These are phyloP conservation scores for Escovopsis sp. DNA, from an alignment of 2,329 filamentous ascomycete genomes.

Conservation along the genomic window DNA sequence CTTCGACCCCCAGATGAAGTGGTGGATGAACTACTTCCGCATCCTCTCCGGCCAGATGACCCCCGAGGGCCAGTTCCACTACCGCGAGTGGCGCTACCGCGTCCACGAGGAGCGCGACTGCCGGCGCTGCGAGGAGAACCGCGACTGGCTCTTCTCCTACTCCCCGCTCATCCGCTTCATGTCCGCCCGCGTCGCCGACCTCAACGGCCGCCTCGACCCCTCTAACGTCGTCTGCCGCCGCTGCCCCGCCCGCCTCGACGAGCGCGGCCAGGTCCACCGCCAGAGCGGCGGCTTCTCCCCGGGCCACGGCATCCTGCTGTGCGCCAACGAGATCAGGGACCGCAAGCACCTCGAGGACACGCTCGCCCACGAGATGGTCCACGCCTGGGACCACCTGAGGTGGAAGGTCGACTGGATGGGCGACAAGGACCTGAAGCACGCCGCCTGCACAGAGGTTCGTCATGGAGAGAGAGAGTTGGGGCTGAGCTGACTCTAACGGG, in stretches of 20 bases:
- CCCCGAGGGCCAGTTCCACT: conserved; percentile 54
- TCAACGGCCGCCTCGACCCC: conserved; percentile 61
- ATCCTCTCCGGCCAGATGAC: conserved; percentile 64
- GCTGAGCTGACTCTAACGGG: not conserved
- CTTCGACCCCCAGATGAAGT: conserved; percentile 44
- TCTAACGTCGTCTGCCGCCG: conserved; percentile 70
- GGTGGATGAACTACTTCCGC: conserved; percentile 78
- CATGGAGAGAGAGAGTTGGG: not conserved
- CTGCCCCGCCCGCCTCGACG: conserved; percentile 47
- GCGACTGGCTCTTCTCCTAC: conserved; percentile 72
- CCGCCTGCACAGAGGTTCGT: conserved; percentile 79
- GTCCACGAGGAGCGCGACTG: conserved; percentile 67
- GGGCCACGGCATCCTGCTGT: conserved; percentile 76
- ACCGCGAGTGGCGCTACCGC: conserved; percentile 61
- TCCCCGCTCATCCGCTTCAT: conserved; percentile 81
- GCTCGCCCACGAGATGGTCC: conserved; percentile 92
- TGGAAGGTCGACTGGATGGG: conserved; percentile 79
- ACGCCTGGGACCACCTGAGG: conserved; percentile 83
- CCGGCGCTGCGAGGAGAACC: conserved; percentile 63
- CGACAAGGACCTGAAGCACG: conserved; percentile 63
- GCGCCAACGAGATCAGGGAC: conserved; percentile 78
- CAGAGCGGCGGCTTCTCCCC: conserved; percentile 73
- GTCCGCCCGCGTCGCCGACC: conserved; percentile 60
- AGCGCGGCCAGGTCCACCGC: conserved; percentile 46
- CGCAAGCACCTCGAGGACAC: conserved; percentile 81